Evolutionary conservation across 176 grass and related monocot genomes (phyloP), one percentile per base, ranked within the genome.

Genomic region (Urochloa ruziziensis): DNA sequence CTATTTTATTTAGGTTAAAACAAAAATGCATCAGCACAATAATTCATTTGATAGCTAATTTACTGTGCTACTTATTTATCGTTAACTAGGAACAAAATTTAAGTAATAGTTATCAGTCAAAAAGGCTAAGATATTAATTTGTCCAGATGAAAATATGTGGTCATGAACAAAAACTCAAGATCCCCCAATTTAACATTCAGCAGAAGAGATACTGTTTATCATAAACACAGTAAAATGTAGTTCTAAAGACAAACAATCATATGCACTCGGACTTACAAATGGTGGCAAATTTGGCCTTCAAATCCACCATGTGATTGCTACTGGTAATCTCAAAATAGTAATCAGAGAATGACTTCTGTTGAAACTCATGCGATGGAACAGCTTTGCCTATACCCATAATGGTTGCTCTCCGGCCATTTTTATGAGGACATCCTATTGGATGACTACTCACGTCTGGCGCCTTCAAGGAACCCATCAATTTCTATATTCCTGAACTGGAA

Each of bases 281-380:
- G 1, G 32, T 46, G 2, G 51, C 4, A 46, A 82, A 82, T 8
- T 37, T 80, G 21, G 78, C 78, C 32, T 80, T 80, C 3, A 67
- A 34, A 25, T 80, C 46, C 46, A 82, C 68, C 54, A 62, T 62
- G 39, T 73, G 67, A 73, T 36, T 73, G 40, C 68, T 73, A 18
- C 21, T 48, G 7, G 39, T 82, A 18, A 47, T 42, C 6, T 73
- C 67, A 24, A 82, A 82, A 33, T 82, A 73, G 19, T 72, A 82
- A 72, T 73, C 54, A 2, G 67, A 43, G 27, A 82, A 73, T 1
- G 80, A 69, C 14, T 24, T 82, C 16, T 73, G 53, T 7, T 15
- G 40, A 29, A 30, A 35, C 28, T 62, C 39, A 62, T 73, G 54
- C 1, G 3, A 7, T 17, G 67, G 80, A 19, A 71, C 37, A 4